A percentile compares a stretch with the other conserved stretches of the same genome.
phyloP scores from a whole-genome alignment of 306 rosid genomes.

The Oxytropis ochrocephala region DNA sequence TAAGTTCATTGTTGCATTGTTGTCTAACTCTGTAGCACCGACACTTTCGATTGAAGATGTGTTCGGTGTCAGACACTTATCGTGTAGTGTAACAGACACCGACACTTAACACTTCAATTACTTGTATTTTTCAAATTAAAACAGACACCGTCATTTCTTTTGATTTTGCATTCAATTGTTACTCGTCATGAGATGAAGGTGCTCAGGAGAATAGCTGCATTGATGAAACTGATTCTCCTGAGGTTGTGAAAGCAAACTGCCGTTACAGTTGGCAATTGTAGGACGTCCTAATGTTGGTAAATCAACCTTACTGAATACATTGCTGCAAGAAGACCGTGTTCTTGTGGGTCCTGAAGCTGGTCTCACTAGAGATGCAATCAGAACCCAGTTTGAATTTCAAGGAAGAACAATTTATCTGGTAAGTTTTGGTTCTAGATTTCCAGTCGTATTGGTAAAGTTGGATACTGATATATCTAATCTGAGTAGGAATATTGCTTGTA shows the following conservation, averaged over 20 bases:
- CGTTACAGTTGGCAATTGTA: conserved; percentile 86
- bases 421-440: conserved; percentile 11
- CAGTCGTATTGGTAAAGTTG: not conserved
- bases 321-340: conserved; percentile 90
- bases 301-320: conserved; percentile 80
- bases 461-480: not conserved
- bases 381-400: conserved; percentile 83
- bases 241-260: conserved; percentile 56
- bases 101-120: too few species aligned
- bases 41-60: too few species aligned
- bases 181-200: conserved; percentile 39
- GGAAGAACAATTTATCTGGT: conserved; percentile 85
- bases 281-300: conserved; percentile 98
- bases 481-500: conserved; percentile 10
- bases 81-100: too few species aligned
- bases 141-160: not conserved
- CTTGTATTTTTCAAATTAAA: too few species aligned
- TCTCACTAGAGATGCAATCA: conserved; percentile 86
- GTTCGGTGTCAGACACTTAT: too few species aligned
- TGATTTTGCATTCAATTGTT: conserved; percentile 11
- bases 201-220: conserved; percentile 22
- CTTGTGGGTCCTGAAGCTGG: conserved; percentile 98
- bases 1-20: too few species aligned
- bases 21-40: too few species aligned
- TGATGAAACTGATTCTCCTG: conserved; percentile 28